Base-by-base conservation (phyloP, 2,329 filamentous ascomycete species). In the Aspergillus hiratsukae region DNA sequence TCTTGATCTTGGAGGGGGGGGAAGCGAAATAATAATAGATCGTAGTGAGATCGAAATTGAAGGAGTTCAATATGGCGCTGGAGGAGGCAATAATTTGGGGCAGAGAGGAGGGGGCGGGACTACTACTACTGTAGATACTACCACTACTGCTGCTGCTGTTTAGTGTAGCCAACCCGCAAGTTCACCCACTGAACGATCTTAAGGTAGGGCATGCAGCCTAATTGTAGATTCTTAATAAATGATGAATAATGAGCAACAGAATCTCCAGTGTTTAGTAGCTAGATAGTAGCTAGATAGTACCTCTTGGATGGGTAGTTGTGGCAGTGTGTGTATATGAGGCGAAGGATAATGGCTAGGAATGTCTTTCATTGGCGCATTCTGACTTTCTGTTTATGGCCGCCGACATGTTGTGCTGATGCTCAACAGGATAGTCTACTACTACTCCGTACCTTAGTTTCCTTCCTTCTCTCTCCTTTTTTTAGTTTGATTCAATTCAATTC, bases 381-480 rank as follows among this genome's bases (percentile, higher is more conserved):
- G 56, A 56, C 58, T 66, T 69, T 58, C 61, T 67, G 59, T 66
- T 66, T 64, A 60, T 61, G 58, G 61, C 56, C 49, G 52, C 61
- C 59, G 58, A 61, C 65, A 68, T 62, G 57, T 53, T 21, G 40
- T 41, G 7, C 17, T 46, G 48, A 56, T 55, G 25, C 11, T 35
- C 11, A 17, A 35, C 14, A 17, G 11, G 17, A 35, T 29, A 29
- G 4, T 23, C 23, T 35, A 17, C 31, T 35, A 2, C 23, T 35
- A 17, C 31, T 35, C 31, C 4, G 4, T 35, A 17, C 31, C 31
- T 17, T 35, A 1, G 31, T 35, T 35, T 35, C 29, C 29, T 14
- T 11, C 29, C 14, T 35, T 35, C 29, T 35, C 6, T 28, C 28
- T 28, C 28, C 28, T 9, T 35, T 35, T 17, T 23, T 23, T 23